Conservation (phyloP, 306 rosid genomes). For the Ammopiptanthus mongolicus region DNA sequence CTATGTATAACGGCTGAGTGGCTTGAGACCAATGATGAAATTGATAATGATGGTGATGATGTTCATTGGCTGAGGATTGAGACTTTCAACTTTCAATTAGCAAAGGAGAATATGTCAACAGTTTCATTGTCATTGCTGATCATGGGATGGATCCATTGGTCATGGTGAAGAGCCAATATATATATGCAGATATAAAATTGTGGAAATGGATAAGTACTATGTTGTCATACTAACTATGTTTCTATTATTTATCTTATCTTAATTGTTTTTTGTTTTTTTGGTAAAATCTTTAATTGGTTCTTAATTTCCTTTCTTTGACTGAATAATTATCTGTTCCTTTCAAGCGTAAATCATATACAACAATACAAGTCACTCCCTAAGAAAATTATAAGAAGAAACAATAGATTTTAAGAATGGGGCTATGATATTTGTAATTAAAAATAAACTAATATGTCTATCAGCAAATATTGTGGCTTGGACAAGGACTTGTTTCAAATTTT, state of each 20-base stretch:
- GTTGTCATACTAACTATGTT: neutral
- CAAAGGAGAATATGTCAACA: neutral
- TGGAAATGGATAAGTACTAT: conserved; percentile 23
- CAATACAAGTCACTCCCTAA: neutral
- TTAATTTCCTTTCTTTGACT: conserved; percentile 22
- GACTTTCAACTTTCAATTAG: neutral
- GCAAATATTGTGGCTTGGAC: conserved; percentile 13
- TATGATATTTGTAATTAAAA: neutral
- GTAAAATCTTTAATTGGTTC: neutral
- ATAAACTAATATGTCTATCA: neutral
- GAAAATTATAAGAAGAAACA: neutral
- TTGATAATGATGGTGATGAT: conserved; percentile 12
- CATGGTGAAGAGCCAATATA: neutral
- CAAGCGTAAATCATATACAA: neutral
- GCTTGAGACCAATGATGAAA: conserved; percentile 22
- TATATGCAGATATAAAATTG: neutral
- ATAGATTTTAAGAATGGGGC: neutral
- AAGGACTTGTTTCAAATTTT: conserved; percentile 2
- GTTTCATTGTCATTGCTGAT: conserved; percentile 18
- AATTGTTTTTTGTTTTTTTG: neutral
- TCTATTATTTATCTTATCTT: neutral
- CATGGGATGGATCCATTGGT: too few species aligned
- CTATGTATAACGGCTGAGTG: neutral
- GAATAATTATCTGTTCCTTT: conserved; percentile 6
- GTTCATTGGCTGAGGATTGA: neutral